phyloP scores from a whole-genome alignment of 1,284 basidiomycete species.

The Tetrapyrgos nigripes region DNA sequence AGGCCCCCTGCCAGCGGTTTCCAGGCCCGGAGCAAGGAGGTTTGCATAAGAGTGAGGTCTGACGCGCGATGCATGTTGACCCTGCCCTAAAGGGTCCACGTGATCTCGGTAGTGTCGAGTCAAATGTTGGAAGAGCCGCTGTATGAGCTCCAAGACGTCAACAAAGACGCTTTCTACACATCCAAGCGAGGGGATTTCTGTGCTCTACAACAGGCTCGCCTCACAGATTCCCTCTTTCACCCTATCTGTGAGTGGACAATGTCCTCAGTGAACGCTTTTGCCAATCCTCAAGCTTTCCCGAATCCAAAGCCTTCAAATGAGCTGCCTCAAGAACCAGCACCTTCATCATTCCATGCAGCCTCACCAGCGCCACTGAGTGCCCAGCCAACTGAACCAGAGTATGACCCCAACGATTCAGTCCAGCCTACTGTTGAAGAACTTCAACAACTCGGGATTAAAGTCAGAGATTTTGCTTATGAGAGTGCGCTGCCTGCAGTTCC shows the following conservation, averaged over 20 bases:
- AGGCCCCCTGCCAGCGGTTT: constrained; percentile 61
- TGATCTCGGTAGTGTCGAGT: too few species aligned
- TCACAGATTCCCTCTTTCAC: constrained; percentile 18
- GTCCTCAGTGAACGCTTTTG: constrained; percentile 1
- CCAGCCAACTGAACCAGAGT: constrained; percentile 5
- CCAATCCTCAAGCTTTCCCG: constrained; percentile 25
- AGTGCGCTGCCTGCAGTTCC: constrained; percentile 64
- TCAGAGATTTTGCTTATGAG: constrained; percentile 77
- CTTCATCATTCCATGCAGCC: not conserved
- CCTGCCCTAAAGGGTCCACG: too few species aligned
- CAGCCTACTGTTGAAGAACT: constrained; percentile 48
- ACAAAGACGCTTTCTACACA: not conserved
- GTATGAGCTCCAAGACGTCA: not conserved
- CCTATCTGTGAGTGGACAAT: constrained; percentile 30
- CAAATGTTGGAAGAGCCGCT: not conserved
- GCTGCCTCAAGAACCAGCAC: constrained; percentile 18
- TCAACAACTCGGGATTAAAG: constrained; percentile 60
- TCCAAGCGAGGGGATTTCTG: not conserved
- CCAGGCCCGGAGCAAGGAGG: constrained; percentile 54
- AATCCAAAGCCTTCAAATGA: constrained; percentile 12
- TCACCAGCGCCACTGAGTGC: not conserved
- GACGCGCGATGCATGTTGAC: too few species aligned
- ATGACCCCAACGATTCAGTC: constrained; percentile 17
- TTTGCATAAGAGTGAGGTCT: not conserved
- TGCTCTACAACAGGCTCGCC: not conserved